Evolutionary conservation across 495 filamentous ascomycete genomes (phyloP), one percentile per base, ranked within the genome.

Genomic region (Diplogelasinospora grovesii): DNA sequence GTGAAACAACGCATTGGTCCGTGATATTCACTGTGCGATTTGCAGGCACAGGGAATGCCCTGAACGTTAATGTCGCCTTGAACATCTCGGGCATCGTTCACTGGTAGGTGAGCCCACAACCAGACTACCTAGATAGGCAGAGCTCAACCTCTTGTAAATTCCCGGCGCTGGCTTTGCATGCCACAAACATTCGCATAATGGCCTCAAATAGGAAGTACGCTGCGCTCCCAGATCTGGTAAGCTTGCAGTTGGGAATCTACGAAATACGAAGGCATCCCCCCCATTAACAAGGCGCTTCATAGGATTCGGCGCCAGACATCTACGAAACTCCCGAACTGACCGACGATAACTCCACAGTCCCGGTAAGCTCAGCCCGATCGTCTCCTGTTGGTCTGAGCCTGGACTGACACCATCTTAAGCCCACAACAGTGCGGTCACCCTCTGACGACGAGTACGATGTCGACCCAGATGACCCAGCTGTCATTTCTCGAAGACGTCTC

Each of bases 251-350:
- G 11, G 21, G 22, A 8, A 18, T 35, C 29, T 14, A 22, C 4
- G 10, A 9, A 36, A 60, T 37, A 60, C 39, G 36, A 29, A 15
- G 30, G 33, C 23, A 45, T 22, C 13, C 27, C 34, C 23, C 3
- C 14, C 27, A 22, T 34, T 50, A 40, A 54, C 51, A n/a, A 14
- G 32, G 24, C 34, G 9, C 6, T 22, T 8, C 8, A 25, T 45
- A 92, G 87, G 89, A 96, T 57, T 81, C 78, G 18, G 86, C 88
- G 18, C 89, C 89, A 60, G 89, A 95, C 56, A 83, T 93, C 53
- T 96, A 96, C 67, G 89, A 95, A 66, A 95, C 89, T 32, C 89
- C 89, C 53, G 87, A 92, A 43, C 68, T 95, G 49, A 86, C 78
- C 18, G 86, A 95, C 52, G 89, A 92, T 57, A 81, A 73, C 36